Base-by-base conservation (phyloP, 768 basidiomycete species). In the Lactarius hatsudake region DNA sequence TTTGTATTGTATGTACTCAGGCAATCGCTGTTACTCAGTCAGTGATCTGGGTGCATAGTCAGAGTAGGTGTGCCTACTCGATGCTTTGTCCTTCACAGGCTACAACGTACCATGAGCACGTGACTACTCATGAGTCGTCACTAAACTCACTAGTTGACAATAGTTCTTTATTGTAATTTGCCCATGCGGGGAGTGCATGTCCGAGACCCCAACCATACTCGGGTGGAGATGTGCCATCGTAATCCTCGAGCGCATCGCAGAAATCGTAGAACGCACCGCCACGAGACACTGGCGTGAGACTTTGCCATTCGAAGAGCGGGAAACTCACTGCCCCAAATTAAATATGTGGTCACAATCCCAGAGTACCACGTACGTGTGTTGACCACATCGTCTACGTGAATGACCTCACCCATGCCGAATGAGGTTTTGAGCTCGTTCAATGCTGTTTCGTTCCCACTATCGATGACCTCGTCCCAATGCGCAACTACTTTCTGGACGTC, bases 361-460 rank as follows among this genome's bases (percentile, higher is more conserved):
- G 53, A 54, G 17, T 28, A 15, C 26, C 1, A 77, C 82, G 64
- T 54, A 82, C 82, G 72, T 55, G 88, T 82, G 58, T 84, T 81
- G 30, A 87, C 87, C 65, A 84, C 86, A 74, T 91, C 90, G 64
- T 90, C 87, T 4, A 86, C 74, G 67, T 90, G 88, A 1, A 79
- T 79, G 68, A 90, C 73, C 62, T 75, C 53, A 45, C 43, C 43
- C 43, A 45, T 20, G 8, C 43, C 43, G 43, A 45, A 45, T n/a
- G 18, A n/a, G 8, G 20, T 18, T 18, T 45, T 45, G 43, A 45
- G 43, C 43, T 45, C 43, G 9, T 45, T 45, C 7, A 20, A 45
- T n/a, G 43, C 20, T 2, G 20, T n/a, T n/a, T 45, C 20, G 20
- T 45, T n/a, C 20, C 20, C 9, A 20, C 43, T 45, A 45, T 7